Percentiles rank a stretch among this genome's conserved stretches.
Evolutionary conservation across 805 yeast species (phyloP).

Genomic region (Candida ascalaphidarum): DNA sequence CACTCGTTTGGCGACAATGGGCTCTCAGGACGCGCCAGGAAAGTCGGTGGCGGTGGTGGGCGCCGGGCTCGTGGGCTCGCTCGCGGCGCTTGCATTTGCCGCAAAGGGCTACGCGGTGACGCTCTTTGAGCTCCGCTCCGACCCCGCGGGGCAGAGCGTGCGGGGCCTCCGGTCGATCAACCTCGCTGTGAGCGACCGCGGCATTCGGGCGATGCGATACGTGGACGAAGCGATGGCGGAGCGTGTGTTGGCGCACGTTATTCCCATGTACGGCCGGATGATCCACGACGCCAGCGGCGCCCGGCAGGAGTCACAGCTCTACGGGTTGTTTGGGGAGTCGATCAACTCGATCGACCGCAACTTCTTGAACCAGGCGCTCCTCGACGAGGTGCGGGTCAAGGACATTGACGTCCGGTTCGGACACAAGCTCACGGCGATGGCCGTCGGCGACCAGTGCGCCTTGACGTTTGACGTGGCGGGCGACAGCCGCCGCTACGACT

Average conservation of each 20-base stretch:
- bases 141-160: conserved; percentile 35
- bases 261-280: conserved; percentile 90
- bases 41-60: conserved; percentile 55
- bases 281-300: conserved; percentile 61
- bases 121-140: conserved; percentile 63
- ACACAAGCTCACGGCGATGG: conserved; percentile 44
- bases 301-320: conserved; percentile 54
- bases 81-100: conserved; percentile 74
- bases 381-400: conserved; percentile 49
- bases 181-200: conserved; percentile 81
- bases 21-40: conserved; percentile 1
- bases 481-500: conserved; percentile 13
- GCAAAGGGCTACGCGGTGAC: conserved; percentile 65
- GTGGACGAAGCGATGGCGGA: conserved; percentile 54
- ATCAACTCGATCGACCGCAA: conserved; percentile 83
- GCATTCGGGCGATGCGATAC: conserved; percentile 57
- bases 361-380: conserved; percentile 52
- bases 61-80: conserved; percentile 85
- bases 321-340: conserved; percentile 75
- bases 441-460: conserved; percentile 11
- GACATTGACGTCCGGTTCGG: conserved; percentile 43
- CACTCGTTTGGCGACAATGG: background rate
- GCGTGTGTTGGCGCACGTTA: conserved; percentile 48
- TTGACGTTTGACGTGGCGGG: conserved; percentile 15
- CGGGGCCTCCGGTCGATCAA: conserved; percentile 63